Base-by-base conservation (phyloP, 352 stramenopile species). In the Thalassiosira ordinaria region DNA sequence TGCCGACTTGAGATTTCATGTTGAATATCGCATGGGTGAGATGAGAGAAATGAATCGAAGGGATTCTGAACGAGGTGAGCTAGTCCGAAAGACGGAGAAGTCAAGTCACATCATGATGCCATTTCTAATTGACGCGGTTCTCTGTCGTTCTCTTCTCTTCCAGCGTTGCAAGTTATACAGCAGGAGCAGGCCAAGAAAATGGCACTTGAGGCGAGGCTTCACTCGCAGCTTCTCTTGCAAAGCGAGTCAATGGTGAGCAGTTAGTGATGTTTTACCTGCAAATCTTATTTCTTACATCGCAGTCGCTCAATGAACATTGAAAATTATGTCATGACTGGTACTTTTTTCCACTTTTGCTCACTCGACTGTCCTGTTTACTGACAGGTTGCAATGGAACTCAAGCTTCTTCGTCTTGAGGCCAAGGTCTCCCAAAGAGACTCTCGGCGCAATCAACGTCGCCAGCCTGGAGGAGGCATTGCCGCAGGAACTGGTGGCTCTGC, bases 351-450 rank as follows among this genome's bases (percentile, higher is more conserved):
- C 37, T 5, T 39, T 63, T 33, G 22, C 26, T 46, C 22, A 1
- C 13, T 41, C 9, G 20, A 29, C n/a, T n/a, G n/a, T n/a, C n/a
- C n/a, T n/a, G n/a, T n/a, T n/a, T n/a, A n/a, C n/a, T 27, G 6
- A 20, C 39, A 84, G 75, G 75, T 85, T 26, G 82, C 82, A 7
- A 88, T 88, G 82, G 82, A 88, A 73, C 39, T 86, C 7, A 88
- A 88, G 57, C 56, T 88, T 16, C 57, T 88, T 14, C 72, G 73
- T 44, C 66, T 88, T 14, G 82, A 88, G 74, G 82, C 82, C 0
- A 85, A 83, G 60, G 65, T 86, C 35, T 66, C 76, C 35, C 51
- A 67, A 0, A 73, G 53, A 76, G 81, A 85, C 33, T 41, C 65
- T 35, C 62, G 67, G 57, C 70, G 63, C 41, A 66, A 78, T 35